Conservation (phyloP, 345 rosid species). For the Ailanthus altissimus region DNA sequence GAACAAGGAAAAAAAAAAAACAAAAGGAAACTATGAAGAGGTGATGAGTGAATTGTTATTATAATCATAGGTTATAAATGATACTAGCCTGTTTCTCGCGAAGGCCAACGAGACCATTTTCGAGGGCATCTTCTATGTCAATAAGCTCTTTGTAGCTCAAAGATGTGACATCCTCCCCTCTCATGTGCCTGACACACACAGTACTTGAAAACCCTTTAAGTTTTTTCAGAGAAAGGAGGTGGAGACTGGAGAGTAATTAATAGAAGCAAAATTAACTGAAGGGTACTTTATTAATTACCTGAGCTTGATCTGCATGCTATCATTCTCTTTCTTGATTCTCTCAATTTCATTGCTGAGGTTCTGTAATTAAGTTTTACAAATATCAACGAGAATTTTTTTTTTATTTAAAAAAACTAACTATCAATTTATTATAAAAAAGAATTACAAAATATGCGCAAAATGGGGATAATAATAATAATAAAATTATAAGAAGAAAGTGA, state of each 20-base stretch:
- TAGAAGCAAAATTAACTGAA: neutral
- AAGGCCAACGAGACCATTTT: constrained; percentile 56
- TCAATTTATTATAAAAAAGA: neutral
- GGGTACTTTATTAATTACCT: too few species aligned
- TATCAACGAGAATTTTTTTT: neutral
- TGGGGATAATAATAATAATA: too few species aligned
- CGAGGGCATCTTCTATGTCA: constrained; percentile 64
- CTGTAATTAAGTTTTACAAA: constrained; percentile 27
- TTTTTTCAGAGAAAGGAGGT: neutral
- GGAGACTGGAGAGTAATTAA: neutral
- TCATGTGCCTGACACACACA: constrained; percentile 53
- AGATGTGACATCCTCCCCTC: constrained; percentile 69
- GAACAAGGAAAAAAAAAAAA: constrained; percentile 10
- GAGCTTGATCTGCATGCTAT: constrained; percentile 78
- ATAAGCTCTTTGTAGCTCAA: constrained; percentile 57
- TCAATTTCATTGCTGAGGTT: constrained; percentile 78
- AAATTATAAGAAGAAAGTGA: neutral
- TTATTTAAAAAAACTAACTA: constrained; percentile 21
- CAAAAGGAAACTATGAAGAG: neutral
- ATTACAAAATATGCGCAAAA: neutral
- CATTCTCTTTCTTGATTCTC: constrained; percentile 80
- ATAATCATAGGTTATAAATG: neutral
- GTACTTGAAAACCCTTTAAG: too few species aligned
- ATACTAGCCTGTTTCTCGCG: constrained; percentile 52
- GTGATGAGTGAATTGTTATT: neutral